phyloP scores from a whole-genome alignment of 2,329 filamentous ascomycete species.

The Balansia obtecta region DNA sequence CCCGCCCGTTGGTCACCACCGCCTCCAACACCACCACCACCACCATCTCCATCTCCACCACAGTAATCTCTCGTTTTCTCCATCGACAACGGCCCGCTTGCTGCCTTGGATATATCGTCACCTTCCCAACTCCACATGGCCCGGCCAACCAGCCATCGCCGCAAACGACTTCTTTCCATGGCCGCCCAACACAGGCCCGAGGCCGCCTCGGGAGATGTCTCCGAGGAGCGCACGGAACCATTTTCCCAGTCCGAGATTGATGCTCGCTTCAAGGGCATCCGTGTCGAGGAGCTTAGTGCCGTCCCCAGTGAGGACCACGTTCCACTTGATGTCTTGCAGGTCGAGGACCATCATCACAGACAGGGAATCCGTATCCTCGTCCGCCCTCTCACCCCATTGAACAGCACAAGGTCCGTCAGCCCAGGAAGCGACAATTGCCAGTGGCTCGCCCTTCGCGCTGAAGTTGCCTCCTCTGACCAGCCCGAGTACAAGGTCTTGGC shows the following conservation, averaged over 20 bases:
- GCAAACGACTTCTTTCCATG: conserved; percentile 6
- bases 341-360: conserved; percentile 39
- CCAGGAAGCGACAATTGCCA: conserved; percentile 44
- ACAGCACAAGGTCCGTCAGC: conserved; percentile 40
- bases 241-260: conserved; percentile 45
- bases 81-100: not conserved
- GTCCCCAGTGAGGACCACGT: conserved; percentile 29
- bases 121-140: conserved; percentile 2
- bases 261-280: conserved; percentile 32
- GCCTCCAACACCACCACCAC: no score
- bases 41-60: no score
- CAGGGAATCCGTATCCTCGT: conserved; percentile 46
- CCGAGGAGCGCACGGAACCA: conserved; percentile 44
- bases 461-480: conserved; percentile 37
- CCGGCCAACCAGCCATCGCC: conserved; percentile 3
- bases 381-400: conserved; percentile 38
- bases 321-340: conserved; percentile 39
- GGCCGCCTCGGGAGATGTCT: conserved; percentile 24
- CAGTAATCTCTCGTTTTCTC: not conserved
- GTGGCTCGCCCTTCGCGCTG: conserved; percentile 43
- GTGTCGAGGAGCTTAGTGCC: conserved; percentile 29
- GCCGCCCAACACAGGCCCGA: conserved; percentile 35
- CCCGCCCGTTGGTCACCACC: not conserved
- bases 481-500: conserved; percentile 45
- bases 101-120: conserved; percentile 4